These are phyloP conservation scores for Adenanthera pavonina DNA, from an alignment of 306 rosid genomes.

Conservation along the genomic window DNA sequence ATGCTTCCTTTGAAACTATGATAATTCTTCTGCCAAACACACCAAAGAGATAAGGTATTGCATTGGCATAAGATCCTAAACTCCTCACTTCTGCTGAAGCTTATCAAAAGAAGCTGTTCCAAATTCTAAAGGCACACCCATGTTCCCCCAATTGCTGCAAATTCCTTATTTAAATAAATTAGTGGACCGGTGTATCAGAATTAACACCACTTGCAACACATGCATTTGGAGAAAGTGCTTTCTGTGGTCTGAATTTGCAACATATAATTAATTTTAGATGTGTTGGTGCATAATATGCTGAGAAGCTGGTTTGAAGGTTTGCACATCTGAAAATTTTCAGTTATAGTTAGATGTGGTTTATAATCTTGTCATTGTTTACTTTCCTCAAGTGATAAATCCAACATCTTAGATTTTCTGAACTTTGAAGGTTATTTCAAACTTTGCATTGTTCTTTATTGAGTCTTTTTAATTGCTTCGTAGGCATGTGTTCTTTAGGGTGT, in stretches of 20 bases:
- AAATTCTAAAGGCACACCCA: too few relatives aligned
- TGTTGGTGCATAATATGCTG: not conserved
- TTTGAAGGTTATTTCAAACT: not conserved
- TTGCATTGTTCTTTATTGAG: not conserved
- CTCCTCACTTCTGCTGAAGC: too few relatives aligned
- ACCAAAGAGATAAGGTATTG: too few relatives aligned
- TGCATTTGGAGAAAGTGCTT: not conserved
- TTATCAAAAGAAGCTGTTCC: too few relatives aligned
- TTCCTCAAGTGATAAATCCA: not conserved
- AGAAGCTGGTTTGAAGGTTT: too few relatives aligned
- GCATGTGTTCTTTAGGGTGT: not conserved
- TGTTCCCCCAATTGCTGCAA: not conserved
- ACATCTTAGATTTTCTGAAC: not conserved
- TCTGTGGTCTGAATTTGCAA: not conserved
- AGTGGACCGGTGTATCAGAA: not conserved
- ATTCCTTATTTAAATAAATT: not conserved
- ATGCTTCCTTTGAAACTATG: too few relatives aligned
- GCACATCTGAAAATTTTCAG: not conserved
- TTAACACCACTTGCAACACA: not conserved
- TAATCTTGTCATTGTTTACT: not conserved
- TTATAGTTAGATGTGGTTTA: not conserved
- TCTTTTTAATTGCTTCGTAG: not conserved
- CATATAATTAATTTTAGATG: not conserved
- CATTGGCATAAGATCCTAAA: too few relatives aligned
- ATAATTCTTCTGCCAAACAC: too few relatives aligned